Evolutionary conservation across 2,329 filamentous ascomycete species (phyloP).

Genomic region (Volutella citrinella): DNA sequence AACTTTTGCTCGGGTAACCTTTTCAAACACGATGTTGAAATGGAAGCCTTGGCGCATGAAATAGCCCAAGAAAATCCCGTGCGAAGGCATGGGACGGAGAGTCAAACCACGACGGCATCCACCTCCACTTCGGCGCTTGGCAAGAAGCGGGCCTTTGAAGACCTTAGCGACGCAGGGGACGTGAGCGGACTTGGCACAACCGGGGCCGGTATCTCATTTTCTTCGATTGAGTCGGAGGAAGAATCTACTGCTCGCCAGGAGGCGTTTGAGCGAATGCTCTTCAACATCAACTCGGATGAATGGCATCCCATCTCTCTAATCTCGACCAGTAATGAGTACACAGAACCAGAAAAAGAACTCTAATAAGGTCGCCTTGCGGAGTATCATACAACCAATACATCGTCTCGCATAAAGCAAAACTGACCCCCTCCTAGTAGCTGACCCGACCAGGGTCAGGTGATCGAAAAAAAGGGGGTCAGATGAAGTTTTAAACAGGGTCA

Average conservation of each 20-base stretch:
- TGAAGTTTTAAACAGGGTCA: no score
- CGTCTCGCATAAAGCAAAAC: no score
- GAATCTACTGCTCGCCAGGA: conserved; percentile 26
- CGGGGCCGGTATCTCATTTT: conserved; percentile 10
- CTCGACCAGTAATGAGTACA: conserved; percentile 34
- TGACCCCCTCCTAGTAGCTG: no score
- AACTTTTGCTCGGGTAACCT: conserved; percentile 56
- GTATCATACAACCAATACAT: not conserved
- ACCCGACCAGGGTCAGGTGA: no score
- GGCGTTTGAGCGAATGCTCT: conserved; percentile 33
- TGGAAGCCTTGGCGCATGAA: conserved; percentile 38
- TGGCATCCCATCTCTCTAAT: conserved; percentile 33
- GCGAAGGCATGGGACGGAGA: conserved; percentile 6
- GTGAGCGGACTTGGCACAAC: no score
- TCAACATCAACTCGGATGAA: conserved; percentile 21
- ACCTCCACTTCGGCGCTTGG: conserved; percentile 6
- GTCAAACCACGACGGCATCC: conserved; percentile 13
- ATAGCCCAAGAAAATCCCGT: not conserved
- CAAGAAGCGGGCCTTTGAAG: conserved; percentile 20
- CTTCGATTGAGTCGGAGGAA: conserved; percentile 10
- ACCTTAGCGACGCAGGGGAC: conserved; percentile 7
- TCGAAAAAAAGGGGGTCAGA: no score
- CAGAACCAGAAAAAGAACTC: conserved; percentile 30
- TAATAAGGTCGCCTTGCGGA: no score
- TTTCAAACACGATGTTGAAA: conserved; percentile 65